Evolutionary conservation across 202 grass and related monocot species (phyloP).

Genomic region (Alloteropsis angusta): DNA sequence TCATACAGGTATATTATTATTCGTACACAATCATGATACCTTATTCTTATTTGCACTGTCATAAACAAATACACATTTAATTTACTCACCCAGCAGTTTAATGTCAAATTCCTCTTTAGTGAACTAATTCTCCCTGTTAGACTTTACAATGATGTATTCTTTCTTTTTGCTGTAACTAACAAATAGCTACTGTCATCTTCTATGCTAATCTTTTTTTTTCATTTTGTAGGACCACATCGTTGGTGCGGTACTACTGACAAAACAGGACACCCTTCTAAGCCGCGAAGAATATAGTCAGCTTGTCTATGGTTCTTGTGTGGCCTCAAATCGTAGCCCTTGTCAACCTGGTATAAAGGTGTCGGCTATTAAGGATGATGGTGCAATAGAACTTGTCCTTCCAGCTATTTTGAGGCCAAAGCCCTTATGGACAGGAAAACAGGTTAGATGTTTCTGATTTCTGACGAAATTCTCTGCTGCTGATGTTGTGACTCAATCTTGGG

Average conservation of each 20-base stretch:
- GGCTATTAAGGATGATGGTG: slow-evolving; percentile 29
- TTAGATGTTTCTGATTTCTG: slow-evolving; percentile 17
- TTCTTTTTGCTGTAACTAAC: background rate
- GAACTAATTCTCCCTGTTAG: background rate
- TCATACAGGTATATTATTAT: slow-evolving; percentile 61
- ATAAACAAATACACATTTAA: background rate
- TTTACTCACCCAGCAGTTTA: background rate
- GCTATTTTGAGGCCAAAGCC: slow-evolving; percentile 58
- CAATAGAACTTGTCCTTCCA: slow-evolving; percentile 49
- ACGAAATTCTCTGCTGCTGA: background rate
- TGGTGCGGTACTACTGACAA: slow-evolving; percentile 91
- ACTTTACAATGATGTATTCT: background rate
- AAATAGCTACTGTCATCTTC: background rate
- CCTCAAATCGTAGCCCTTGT: slow-evolving; percentile 26
- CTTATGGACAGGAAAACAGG: slow-evolving; percentile 97
- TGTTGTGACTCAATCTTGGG: background rate
- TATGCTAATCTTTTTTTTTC: background rate
- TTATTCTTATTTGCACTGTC: background rate
- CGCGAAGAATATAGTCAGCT: slow-evolving; percentile 89
- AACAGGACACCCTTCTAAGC: slow-evolving; percentile 60
- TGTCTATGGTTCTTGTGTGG: slow-evolving; percentile 57
- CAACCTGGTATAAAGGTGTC: slow-evolving; percentile 50
- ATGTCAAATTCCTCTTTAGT: background rate
- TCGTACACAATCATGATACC: background rate
- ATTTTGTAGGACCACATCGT: slow-evolving; percentile 75